phyloP scores from a whole-genome alignment of 2,329 filamentous ascomycete genomes.

The Penicillium sp. region DNA sequence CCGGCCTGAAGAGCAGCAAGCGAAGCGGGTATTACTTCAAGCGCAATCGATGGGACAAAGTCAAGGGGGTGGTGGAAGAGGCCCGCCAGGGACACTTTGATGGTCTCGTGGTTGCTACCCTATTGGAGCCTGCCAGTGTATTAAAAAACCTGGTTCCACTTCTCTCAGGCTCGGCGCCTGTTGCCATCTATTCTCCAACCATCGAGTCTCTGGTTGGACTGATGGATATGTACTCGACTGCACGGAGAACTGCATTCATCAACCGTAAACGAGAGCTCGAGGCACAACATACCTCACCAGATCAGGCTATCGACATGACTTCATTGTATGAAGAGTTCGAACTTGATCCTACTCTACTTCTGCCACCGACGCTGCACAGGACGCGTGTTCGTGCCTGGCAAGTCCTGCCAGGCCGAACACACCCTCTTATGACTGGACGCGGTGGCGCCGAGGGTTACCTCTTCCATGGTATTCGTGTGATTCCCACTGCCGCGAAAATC shows the following conservation, averaged over 20 bases:
- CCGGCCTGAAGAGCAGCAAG: constrained; percentile 77
- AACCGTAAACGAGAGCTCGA: constrained; percentile 39
- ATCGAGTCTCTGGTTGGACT: constrained; percentile 78
- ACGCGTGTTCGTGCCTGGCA: constrained; percentile 82
- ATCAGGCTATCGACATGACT: constrained; percentile 24
- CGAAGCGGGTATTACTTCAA: constrained; percentile 88
- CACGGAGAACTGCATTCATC: constrained; percentile 74
- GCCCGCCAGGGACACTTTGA: constrained; percentile 78
- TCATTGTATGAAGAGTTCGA: constrained; percentile 71
- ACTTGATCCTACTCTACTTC: constrained; percentile 80
- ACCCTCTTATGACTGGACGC: constrained; percentile 87
- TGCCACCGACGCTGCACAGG: constrained; percentile 80
- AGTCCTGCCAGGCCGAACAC: constrained; percentile 86
- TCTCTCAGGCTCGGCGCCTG: constrained; percentile 77
- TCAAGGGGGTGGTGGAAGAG: constrained; percentile 72
- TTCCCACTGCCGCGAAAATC: constrained; percentile 78
- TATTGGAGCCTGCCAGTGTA: constrained; percentile 79
- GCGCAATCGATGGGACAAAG: constrained; percentile 76
- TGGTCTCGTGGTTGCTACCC: constrained; percentile 78
- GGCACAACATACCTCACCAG: constrained; percentile 15
- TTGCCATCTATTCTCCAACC: constrained; percentile 82
- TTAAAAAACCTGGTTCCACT: constrained; percentile 77
- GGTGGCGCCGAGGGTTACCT: constrained; percentile 91
- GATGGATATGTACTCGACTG: constrained; percentile 82
- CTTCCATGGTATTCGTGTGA: constrained; percentile 79